phyloP scores from a whole-genome alignment of 768 basidiomycete species.

The Galerina marginata region DNA sequence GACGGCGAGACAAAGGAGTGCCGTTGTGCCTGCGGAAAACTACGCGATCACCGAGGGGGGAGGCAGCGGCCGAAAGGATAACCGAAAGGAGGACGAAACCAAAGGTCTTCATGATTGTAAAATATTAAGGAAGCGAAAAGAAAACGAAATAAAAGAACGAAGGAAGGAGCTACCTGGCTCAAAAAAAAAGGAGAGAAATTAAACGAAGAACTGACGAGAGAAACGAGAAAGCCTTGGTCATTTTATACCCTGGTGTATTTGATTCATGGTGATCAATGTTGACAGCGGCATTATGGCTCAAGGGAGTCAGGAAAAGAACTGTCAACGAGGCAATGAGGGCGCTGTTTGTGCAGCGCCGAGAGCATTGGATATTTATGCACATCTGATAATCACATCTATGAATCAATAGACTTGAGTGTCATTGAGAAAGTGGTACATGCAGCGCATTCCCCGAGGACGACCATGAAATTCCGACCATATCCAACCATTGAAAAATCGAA shows the following conservation, averaged over 20 bases:
- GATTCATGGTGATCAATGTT: constrained; percentile 5
- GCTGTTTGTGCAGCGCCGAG: constrained; percentile 23
- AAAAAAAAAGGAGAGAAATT: constrained; percentile 21
- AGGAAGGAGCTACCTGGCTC: constrained; percentile 42
- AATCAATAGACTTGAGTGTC: background rate
- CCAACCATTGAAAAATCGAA: no score
- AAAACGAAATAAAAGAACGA: constrained; percentile 26
- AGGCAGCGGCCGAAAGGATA: constrained; percentile 32
- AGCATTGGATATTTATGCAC: constrained; percentile 6
- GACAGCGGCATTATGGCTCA: constrained; percentile 17
- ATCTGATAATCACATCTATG: background rate
- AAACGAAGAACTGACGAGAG: constrained; percentile 26
- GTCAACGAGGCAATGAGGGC: constrained; percentile 20
- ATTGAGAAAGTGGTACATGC: background rate
- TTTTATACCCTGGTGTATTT: constrained; percentile 23
- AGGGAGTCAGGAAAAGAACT: constrained; percentile 23
- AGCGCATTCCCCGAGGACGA: background rate
- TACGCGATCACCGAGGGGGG: constrained; percentile 40
- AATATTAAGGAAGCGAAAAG: constrained; percentile 9
- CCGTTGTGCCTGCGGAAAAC: constrained; percentile 37
- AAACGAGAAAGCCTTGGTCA: background rate
- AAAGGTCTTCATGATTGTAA: constrained; percentile 35
- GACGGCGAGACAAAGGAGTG: constrained; percentile 33
- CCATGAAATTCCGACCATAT: background rate
- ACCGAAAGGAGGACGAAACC: constrained; percentile 34